phyloP scores from a whole-genome alignment of 1,284 basidiomycete genomes.

The Psilocybe mexicana region DNA sequence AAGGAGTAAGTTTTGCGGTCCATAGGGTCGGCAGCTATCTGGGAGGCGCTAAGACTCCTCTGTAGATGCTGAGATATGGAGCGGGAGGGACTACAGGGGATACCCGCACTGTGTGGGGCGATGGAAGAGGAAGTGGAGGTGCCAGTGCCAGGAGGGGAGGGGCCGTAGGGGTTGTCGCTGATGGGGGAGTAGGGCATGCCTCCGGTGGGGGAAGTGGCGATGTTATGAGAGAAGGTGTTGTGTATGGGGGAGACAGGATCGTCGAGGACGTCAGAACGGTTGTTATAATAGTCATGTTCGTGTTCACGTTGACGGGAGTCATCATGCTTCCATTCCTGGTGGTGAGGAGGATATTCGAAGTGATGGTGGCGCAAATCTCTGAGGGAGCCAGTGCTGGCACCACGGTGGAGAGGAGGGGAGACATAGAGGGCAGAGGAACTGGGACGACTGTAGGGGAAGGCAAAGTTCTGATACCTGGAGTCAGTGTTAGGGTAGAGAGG shows the following conservation, averaged over 20 bases:
- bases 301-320: constrained; percentile 27
- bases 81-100: constrained; percentile 26
- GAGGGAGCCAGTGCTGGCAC: constrained; percentile 41
- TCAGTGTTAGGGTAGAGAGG: constrained; percentile 33
- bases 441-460: constrained; percentile 30
- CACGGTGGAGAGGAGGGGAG: constrained; percentile 40
- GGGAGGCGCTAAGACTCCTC: constrained; percentile 26
- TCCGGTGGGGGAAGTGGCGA: constrained; percentile 36
- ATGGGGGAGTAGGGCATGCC: constrained; percentile 44
- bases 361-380: constrained; percentile 38
- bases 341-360: constrained; percentile 31
- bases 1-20: constrained; percentile 78
- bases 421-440: constrained; percentile 34
- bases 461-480: constrained; percentile 31
- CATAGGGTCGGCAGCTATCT: constrained; percentile 25
- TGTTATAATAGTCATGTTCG: constrained; percentile 32
- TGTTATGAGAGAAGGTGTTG: constrained; percentile 39
- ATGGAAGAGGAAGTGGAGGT: constrained; percentile 51
- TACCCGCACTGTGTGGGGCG: constrained; percentile 30
- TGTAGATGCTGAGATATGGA: constrained; percentile 30
- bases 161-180: constrained; percentile 49
- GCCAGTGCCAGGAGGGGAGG: constrained; percentile 57
- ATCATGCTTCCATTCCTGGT: constrained; percentile 35
- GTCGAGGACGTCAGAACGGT: constrained; percentile 34
- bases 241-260: constrained; percentile 52